These are phyloP conservation scores for Staphylotrichum longicolle DNA, from an alignment of 495 filamentous ascomycete species.

Conservation along the genomic window DNA sequence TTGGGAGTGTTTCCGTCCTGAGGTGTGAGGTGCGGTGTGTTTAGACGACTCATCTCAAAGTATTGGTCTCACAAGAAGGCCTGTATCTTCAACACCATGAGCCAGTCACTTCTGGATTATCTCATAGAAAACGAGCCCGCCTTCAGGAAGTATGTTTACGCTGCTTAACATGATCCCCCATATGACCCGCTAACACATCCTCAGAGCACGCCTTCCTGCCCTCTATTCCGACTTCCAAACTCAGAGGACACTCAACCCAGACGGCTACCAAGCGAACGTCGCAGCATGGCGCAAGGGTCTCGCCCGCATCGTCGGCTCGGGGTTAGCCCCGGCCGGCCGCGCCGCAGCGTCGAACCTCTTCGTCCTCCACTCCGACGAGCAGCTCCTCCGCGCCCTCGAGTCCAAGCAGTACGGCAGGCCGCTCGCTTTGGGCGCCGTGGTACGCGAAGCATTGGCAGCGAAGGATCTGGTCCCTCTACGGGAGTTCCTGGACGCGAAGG, in stretches of 20 bases:
- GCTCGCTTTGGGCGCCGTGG: constrained; percentile 73
- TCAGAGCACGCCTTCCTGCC: constrained; percentile 78
- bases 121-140: constrained; percentile 46
- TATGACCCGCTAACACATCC: background rate
- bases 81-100: background rate
- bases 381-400: constrained; percentile 68
- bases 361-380: constrained; percentile 64
- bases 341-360: constrained; percentile 50
- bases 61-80: too few relatives aligned
- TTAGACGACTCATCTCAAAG: too few relatives aligned
- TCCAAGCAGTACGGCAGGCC: constrained; percentile 78
- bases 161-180: background rate
- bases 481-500: constrained; percentile 56
- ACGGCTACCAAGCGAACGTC: constrained; percentile 84
- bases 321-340: constrained; percentile 37
- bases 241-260: constrained; percentile 79
- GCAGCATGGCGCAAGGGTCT: constrained; percentile 79
- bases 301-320: constrained; percentile 62
- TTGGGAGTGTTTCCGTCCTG: too few relatives aligned
- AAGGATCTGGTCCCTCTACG: constrained; percentile 66
- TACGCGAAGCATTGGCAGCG: constrained; percentile 70
- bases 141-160: constrained; percentile 42
- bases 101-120: constrained; percentile 41
- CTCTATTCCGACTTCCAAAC: constrained; percentile 90
- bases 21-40: too few relatives aligned